Percentiles rank a stretch among this genome's conserved stretches.
These are phyloP conservation scores for Talaromyces wortmannii DNA, from an alignment of 495 filamentous ascomycete species.

Conservation along the genomic window DNA sequence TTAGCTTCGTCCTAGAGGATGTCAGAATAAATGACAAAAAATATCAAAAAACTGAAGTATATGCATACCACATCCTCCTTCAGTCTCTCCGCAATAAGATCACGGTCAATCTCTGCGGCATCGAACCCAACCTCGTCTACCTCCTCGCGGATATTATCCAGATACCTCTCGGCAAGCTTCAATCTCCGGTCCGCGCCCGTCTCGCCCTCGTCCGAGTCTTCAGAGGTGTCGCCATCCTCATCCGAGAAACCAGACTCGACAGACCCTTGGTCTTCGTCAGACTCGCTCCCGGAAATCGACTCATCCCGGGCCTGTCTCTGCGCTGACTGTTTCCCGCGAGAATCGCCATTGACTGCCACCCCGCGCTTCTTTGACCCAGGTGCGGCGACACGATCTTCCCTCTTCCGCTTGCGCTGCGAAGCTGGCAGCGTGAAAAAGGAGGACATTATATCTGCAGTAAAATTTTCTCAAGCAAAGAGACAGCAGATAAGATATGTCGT, in stretches of 20 bases:
- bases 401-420: conserved; percentile 77
- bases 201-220: conserved; percentile 59
- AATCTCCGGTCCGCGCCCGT: conserved; percentile 82
- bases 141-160: conserved; percentile 81
- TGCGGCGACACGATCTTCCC: conserved; percentile 40
- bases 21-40: conserved; percentile 2
- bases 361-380: conserved; percentile 52
- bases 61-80: conserved; percentile 73
- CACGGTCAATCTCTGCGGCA: conserved; percentile 84
- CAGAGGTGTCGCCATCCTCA: conserved; percentile 29
- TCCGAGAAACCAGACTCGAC: conserved; percentile 35
- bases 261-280: conserved; percentile 52
- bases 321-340: conserved; percentile 19
- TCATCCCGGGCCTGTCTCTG: conserved; percentile 43
- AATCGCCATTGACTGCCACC: conserved; percentile 27
- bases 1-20: conserved; percentile 67
- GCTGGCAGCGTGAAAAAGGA: conserved; percentile 80
- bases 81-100: conserved; percentile 82
- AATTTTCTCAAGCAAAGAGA: not conserved
- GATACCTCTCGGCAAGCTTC: conserved; percentile 85
- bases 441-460: conserved; percentile 46
- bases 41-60: too few species aligned
- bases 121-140: conserved; percentile 76
- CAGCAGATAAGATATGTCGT: not conserved
- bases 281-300: conserved; percentile 83